Evolutionary conservation across 768 basidiomycete species (phyloP).

Genomic region (Boletus vermiculosoides): DNA sequence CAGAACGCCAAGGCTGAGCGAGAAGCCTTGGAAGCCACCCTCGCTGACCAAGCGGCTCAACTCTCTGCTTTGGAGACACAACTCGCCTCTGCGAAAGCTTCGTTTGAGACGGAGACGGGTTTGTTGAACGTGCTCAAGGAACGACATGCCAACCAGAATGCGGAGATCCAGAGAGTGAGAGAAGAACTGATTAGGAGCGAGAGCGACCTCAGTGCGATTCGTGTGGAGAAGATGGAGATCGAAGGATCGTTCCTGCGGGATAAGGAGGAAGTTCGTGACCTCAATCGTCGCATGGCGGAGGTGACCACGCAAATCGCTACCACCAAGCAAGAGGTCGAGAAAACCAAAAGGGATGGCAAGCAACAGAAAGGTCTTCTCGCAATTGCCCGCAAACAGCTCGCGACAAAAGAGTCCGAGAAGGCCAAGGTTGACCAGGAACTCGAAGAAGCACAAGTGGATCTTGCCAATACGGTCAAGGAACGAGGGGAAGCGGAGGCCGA

Average conservation of each 20-base stretch:
- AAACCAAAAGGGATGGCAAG: constrained; percentile 88
- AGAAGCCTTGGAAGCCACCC: constrained; percentile 56
- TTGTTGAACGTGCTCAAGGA: constrained; percentile 67
- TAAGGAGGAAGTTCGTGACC: constrained; percentile 88
- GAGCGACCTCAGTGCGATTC: constrained; percentile 85
- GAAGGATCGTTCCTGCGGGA: constrained; percentile 85
- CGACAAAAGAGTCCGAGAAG: constrained; percentile 75
- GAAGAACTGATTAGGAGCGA: constrained; percentile 86
- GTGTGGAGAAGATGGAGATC: constrained; percentile 88
- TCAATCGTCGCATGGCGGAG: constrained; percentile 84
- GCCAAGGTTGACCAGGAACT: constrained; percentile 71
- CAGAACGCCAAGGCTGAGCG: constrained; percentile 67
- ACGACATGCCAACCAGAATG: constrained; percentile 61
- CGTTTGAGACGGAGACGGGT: constrained; percentile 82
- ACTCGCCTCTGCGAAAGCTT: constrained; percentile 76
- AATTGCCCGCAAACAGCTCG: constrained; percentile 92
- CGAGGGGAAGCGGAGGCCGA: constrained; percentile 54
- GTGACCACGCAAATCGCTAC: constrained; percentile 68
- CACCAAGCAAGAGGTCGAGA: constrained; percentile 77
- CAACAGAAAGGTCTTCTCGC: constrained; percentile 95
- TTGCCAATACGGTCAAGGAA: constrained; percentile 51
- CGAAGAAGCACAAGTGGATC: constrained; percentile 59
- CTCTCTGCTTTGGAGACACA: constrained; percentile 81
- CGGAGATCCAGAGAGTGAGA: constrained; percentile 67
- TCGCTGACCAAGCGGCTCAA: constrained; percentile 69